These are phyloP conservation scores for Plasmodium gonderi DNA, from an alignment of 169 alveolate genomes.

Conservation along the genomic window DNA sequence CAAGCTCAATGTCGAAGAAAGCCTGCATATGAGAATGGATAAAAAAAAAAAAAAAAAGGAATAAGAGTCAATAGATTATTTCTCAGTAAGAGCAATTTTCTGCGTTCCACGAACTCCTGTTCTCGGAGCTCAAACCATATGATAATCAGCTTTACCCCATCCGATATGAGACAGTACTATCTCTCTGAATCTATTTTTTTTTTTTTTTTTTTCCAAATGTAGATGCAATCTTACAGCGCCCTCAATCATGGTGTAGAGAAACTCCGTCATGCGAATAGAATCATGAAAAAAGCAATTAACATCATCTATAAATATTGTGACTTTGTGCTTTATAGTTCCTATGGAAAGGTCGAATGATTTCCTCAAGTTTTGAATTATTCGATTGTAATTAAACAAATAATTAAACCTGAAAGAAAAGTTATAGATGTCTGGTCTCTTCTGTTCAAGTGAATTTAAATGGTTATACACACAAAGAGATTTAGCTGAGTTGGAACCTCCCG, in stretches of 20 bases:
- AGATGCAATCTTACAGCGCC: neutral
- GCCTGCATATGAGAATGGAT: neutral
- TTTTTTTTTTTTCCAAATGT: too few species aligned
- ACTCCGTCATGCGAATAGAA: neutral
- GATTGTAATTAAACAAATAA: neutral
- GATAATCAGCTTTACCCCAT: too few species aligned
- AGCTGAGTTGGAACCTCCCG: slow-evolving; percentile 29
- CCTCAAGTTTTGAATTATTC: neutral
- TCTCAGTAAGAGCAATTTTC: too few species aligned
- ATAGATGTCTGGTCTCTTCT: neutral
- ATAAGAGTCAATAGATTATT: neutral
- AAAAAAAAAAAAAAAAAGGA: neutral
- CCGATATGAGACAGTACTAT: too few species aligned
- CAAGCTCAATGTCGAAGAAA: slow-evolving; percentile 19
- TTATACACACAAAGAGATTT: slow-evolving; percentile 24
- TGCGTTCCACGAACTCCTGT: too few species aligned
- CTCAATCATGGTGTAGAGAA: neutral
- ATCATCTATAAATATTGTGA: slow-evolving; percentile 40
- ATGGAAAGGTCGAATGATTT: slow-evolving; percentile 1
- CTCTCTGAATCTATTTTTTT: neutral
- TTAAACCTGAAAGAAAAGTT: slow-evolving; percentile 26
- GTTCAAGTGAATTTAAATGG: neutral
- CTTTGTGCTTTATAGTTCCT: neutral
- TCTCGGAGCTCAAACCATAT: too few species aligned
- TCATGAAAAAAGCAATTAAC: neutral